Evolutionary conservation across 345 rosid genomes (phyloP), one percentile per base, ranked within the genome.

Genomic region (Punica granatum): DNA sequence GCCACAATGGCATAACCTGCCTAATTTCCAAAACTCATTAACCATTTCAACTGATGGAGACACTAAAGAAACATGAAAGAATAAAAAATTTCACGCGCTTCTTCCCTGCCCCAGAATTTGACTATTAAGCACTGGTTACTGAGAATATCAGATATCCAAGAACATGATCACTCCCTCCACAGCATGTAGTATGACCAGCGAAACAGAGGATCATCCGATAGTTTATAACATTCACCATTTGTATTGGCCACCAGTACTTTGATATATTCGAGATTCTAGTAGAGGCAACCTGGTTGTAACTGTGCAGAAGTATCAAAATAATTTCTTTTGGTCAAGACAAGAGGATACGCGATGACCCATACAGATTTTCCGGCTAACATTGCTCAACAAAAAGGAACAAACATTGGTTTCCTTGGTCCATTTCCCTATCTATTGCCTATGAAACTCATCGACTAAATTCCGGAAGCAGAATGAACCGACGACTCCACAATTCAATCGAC

Each of bases 1-100:
- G 87, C 97, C 76, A 87, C 72, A 67, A 82, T 77, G 69, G 86
- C 92, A 81, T 90, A 92, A 68, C 88, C 93, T 75, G 85, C 88
- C 92, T 87, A 82, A 61, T 85, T 72, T 65, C n/a, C 58, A 69
- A 54, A 48, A 65, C 33, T 66, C 69, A 66, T 18, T 44, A 66
- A 32, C 60, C 41, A 44, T 30, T 11, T 66, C 33, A 36, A 33
- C 59, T 34, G 33, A 33, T 9, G 21, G 25, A 30, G 34, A 30
- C 33, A 25, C 34, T 19, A n/a, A 28, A 56, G 16, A 56, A 3
- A 30, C 33, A 13, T 26, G 26, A n/a, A 3, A 3, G 14, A n/a
- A 23, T 37, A n/a, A 49, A 49, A 49, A n/a, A n/a, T n/a, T n/a
- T 11, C 32, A 54, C n/a, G 30, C n/a, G 9, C n/a, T n/a, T 51